These are phyloP conservation scores for Hypoxylon rubiginosum DNA, from an alignment of 2,329 filamentous ascomycete genomes.

Conservation along the genomic window DNA sequence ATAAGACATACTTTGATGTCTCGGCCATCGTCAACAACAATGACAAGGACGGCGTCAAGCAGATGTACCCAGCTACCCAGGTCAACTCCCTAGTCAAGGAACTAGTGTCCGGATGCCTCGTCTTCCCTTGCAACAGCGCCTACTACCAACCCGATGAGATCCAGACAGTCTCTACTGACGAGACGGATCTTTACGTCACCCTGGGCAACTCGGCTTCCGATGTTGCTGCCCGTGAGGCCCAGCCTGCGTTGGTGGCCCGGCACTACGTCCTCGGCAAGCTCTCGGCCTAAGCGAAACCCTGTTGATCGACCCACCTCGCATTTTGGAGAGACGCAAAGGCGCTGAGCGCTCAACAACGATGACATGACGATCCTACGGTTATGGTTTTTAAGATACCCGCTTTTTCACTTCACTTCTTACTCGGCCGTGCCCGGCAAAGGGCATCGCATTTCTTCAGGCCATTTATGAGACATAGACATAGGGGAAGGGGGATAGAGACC, in stretches of 20 bases:
- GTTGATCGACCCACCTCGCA: constrained; percentile 18
- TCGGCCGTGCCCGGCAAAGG: constrained; percentile 11
- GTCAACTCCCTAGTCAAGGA: constrained; percentile 39
- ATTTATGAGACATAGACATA: constrained; percentile 29
- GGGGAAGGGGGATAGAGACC: constrained; percentile 17
- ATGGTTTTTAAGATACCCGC: constrained; percentile 48
- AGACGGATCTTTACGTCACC: constrained; percentile 65
- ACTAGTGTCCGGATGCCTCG: constrained; percentile 64
- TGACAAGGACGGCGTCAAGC: constrained; percentile 66
- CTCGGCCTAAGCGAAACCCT: constrained; percentile 40
- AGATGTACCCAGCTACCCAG: constrained; percentile 62
- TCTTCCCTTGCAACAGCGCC: constrained; percentile 66
- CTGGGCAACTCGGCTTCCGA: constrained; percentile 56
- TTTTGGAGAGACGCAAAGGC: constrained; percentile 39
- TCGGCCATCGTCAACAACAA: constrained; percentile 68
- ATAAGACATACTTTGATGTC: constrained; percentile 69
- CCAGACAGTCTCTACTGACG: constrained; percentile 66
- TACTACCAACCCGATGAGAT: constrained; percentile 69
- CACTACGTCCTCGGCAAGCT: constrained; percentile 54
- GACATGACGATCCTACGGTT: constrained; percentile 42
- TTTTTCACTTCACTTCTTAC: constrained; percentile 29
- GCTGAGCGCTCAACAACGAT: constrained; percentile 50
- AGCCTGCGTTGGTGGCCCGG: constrained; percentile 48
- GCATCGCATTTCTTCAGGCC: constrained; percentile 25
- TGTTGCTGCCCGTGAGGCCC: constrained; percentile 42